These are phyloP conservation scores for Pseudogymnoascus sp. DNA, from an alignment of 2,329 filamentous ascomycete species.

Conservation along the genomic window DNA sequence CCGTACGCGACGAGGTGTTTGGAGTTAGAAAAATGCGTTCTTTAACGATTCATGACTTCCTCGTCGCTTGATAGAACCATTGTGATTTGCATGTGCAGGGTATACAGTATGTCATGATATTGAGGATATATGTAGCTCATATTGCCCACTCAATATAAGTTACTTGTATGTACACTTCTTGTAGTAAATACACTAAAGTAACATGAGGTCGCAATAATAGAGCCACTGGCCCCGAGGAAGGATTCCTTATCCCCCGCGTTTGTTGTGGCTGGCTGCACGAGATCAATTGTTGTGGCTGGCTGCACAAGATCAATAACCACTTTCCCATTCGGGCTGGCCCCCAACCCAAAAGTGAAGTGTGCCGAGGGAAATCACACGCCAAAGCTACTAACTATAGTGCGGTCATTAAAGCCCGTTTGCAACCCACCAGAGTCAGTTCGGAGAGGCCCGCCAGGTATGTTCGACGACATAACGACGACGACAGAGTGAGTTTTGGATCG, in stretches of 20 bases:
- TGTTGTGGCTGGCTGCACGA: neutral
- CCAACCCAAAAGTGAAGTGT: neutral
- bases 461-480: neutral
- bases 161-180: neutral
- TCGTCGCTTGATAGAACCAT: neutral
- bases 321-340: constrained; percentile 4
- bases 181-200: neutral
- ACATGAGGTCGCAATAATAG: neutral
- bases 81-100: neutral
- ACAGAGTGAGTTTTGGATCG: neutral
- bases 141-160: neutral
- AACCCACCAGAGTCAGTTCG: neutral
- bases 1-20: neutral
- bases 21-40: neutral
- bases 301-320: neutral
- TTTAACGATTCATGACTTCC: constrained; percentile 3
- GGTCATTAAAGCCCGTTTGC: neutral
- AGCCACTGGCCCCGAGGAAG: neutral
- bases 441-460: neutral
- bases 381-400: neutral
- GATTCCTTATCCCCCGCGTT: neutral
- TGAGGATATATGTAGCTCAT: neutral
- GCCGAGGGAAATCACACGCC: neutral
- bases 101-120: neutral
- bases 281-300: neutral